A percentile compares a stretch with the other conserved stretches of the same genome.
These are phyloP conservation scores for Austroboletus niveus DNA, from an alignment of 1,284 basidiomycete species.

Conservation along the genomic window DNA sequence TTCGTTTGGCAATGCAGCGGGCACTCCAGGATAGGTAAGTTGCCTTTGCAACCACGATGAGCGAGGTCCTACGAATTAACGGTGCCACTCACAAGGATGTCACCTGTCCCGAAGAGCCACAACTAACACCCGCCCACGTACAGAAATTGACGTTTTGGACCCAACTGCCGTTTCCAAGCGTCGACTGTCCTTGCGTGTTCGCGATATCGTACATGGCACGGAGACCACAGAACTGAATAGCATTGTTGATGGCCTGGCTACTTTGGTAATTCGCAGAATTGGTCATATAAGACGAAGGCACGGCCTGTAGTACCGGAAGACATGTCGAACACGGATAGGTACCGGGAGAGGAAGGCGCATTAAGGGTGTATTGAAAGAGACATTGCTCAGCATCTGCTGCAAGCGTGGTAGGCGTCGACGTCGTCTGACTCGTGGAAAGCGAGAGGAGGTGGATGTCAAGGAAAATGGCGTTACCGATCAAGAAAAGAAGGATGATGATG, in stretches of 20 bases:
- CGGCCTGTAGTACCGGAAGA: constrained; percentile 39
- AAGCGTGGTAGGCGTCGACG: constrained; percentile 28
- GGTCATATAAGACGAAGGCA: constrained; percentile 38
- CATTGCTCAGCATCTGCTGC: constrained; percentile 44
- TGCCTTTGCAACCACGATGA: constrained; percentile 30
- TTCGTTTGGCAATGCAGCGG: constrained; percentile 43
- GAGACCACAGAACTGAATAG: constrained; percentile 51
- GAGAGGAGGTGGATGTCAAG: constrained; percentile 39
- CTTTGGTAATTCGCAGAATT: constrained; percentile 32
- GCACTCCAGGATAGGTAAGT: constrained; percentile 47
- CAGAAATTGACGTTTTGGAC: constrained; percentile 47
- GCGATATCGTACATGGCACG: constrained; percentile 48
- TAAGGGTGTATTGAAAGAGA: constrained; percentile 45
- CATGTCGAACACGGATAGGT: constrained; percentile 51
- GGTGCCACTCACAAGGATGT: constrained; percentile 41
- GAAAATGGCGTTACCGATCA: constrained; percentile 42
- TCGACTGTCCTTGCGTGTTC: constrained; percentile 37
- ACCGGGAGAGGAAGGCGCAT: constrained; percentile 44
- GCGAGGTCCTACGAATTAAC: background rate
- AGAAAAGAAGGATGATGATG: constrained; percentile 41
- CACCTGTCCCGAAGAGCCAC: constrained; percentile 42
- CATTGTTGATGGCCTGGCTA: constrained; percentile 34
- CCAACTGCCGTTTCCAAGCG: constrained; percentile 46
- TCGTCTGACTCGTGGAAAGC: constrained; percentile 17
- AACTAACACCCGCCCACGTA: constrained; percentile 47